Conservation (phyloP, 2,329 filamentous ascomycete species). For the Pseudogymnoascus sp. region DNA sequence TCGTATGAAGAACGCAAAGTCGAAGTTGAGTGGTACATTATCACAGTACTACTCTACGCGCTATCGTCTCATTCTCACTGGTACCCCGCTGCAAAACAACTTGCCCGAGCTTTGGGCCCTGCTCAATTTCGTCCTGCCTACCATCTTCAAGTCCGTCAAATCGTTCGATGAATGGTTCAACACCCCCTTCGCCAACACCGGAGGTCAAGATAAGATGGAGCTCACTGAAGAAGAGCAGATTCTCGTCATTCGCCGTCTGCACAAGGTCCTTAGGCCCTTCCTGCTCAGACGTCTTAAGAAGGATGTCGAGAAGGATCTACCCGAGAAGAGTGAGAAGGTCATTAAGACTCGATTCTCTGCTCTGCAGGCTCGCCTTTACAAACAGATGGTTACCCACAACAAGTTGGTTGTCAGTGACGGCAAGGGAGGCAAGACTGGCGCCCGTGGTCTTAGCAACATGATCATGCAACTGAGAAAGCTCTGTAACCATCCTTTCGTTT, state of each 20-base stretch:
- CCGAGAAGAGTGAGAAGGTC: slow-evolving; percentile 97
- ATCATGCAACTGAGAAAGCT: slow-evolving; percentile 98
- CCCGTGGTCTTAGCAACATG: slow-evolving; percentile 97
- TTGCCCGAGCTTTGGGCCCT: slow-evolving; percentile 93
- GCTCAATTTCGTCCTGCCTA: slow-evolving; percentile 95
- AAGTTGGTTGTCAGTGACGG: slow-evolving; percentile 90
- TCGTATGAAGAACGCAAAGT: slow-evolving; percentile 97
- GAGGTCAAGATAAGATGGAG: slow-evolving; percentile 97
- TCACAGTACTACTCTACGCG: slow-evolving; percentile 91
- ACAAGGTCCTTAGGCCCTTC: slow-evolving; percentile 97
- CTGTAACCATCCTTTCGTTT: slow-evolving; percentile 98
- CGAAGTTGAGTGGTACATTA: slow-evolving; percentile 90
- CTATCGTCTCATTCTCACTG: slow-evolving; percentile 93
- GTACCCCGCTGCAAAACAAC: slow-evolving; percentile 96
- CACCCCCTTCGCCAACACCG: slow-evolving; percentile 96
- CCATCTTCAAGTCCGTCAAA: slow-evolving; percentile 98
- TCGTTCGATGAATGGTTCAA: slow-evolving; percentile 99
- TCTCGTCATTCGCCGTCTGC: slow-evolving; percentile 92
- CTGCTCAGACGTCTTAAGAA: slow-evolving; percentile 97
- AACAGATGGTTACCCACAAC: slow-evolving; percentile 94
- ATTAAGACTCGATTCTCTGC: slow-evolving; percentile 99
- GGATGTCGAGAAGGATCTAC: slow-evolving; percentile 97
- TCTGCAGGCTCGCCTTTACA: slow-evolving; percentile 87
- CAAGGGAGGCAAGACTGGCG: slow-evolving; percentile 88
- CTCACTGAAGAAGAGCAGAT: slow-evolving; percentile 99